These are phyloP conservation scores for Inga laurina DNA, from an alignment of 306 rosid species.

Conservation along the genomic window DNA sequence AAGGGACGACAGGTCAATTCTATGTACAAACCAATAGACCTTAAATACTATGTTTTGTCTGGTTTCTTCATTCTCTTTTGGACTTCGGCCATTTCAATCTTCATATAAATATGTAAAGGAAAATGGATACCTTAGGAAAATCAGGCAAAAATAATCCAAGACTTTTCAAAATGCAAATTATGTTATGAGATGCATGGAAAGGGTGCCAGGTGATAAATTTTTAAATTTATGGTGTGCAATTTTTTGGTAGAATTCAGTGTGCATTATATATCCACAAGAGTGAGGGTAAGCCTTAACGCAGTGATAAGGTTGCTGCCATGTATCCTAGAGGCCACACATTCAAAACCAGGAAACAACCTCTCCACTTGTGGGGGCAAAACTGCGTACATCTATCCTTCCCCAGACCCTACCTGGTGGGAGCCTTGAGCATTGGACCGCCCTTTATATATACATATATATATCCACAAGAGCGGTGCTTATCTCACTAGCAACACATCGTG, in stretches of 20 bases:
- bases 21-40: neutral
- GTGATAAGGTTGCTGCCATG: too few relatives aligned
- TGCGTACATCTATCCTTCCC: too few relatives aligned
- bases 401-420: too few relatives aligned
- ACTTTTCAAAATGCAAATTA: neutral
- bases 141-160: neutral
- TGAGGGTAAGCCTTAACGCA: too few relatives aligned
- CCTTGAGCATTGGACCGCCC: too few relatives aligned
- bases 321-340: too few relatives aligned
- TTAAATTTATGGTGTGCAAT: too few relatives aligned
- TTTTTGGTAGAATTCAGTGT: neutral
- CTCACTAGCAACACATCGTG: constrained; percentile 12
- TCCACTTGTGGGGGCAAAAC: too few relatives aligned
- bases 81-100: neutral
- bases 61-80: neutral
- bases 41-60: neutral
- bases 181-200: neutral
- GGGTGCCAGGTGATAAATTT: neutral
- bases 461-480: neutral
- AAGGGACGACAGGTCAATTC: neutral
- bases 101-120: neutral
- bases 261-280: neutral
- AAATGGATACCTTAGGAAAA: neutral
- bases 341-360: too few relatives aligned
- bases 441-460: too few relatives aligned